A percentile compares a stretch with the other conserved stretches of the same genome.
These are phyloP conservation scores for Blumeria hordei DNA, from an alignment of 2,329 filamentous ascomycete genomes.

Conservation along the genomic window DNA sequence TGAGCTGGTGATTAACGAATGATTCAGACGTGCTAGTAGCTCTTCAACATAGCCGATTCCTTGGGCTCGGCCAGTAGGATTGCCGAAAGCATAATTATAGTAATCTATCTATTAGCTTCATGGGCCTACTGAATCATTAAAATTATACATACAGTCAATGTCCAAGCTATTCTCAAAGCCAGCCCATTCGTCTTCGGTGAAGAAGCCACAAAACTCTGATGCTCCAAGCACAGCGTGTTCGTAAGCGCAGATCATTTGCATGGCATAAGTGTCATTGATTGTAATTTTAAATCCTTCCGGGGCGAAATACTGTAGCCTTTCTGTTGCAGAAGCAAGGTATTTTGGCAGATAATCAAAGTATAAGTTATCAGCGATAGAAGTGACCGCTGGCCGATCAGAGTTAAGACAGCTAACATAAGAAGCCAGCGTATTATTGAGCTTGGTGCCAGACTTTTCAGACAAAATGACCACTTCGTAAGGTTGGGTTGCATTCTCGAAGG, in stretches of 20 bases:
- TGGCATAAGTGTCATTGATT: slow-evolving; percentile 24
- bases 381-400: slow-evolving; percentile 5
- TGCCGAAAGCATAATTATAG: slow-evolving; percentile 61
- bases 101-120: slow-evolving; percentile 7
- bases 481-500: slow-evolving; percentile 18
- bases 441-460: slow-evolving; percentile 18
- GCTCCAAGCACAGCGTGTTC: slow-evolving; percentile 24
- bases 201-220: slow-evolving; percentile 27
- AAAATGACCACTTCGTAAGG: slow-evolving; percentile 25
- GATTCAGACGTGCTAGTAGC: slow-evolving; percentile 53
- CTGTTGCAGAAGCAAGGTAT: slow-evolving; percentile 22
- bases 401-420: slow-evolving; percentile 25
- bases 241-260: slow-evolving; percentile 29
- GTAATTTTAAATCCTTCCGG: slow-evolving; percentile 24
- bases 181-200: slow-evolving; percentile 28
- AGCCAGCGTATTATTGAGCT: slow-evolving; percentile 27
- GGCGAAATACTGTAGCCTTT: slow-evolving; percentile 22
- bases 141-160: slow-evolving; percentile 21
- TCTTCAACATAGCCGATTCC: slow-evolving; percentile 74
- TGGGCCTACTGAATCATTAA: not conserved
- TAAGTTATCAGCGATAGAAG: slow-evolving; percentile 18
- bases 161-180: slow-evolving; percentile 29
- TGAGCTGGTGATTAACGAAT: slow-evolving; percentile 37
- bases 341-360: slow-evolving; percentile 20
- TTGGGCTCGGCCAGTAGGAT: slow-evolving; percentile 55